A percentile compares a stretch with the other conserved stretches of the same genome.
Evolutionary conservation across 2,329 filamentous ascomycete species (phyloP).

Genomic region (Xylariaceae sp.): DNA sequence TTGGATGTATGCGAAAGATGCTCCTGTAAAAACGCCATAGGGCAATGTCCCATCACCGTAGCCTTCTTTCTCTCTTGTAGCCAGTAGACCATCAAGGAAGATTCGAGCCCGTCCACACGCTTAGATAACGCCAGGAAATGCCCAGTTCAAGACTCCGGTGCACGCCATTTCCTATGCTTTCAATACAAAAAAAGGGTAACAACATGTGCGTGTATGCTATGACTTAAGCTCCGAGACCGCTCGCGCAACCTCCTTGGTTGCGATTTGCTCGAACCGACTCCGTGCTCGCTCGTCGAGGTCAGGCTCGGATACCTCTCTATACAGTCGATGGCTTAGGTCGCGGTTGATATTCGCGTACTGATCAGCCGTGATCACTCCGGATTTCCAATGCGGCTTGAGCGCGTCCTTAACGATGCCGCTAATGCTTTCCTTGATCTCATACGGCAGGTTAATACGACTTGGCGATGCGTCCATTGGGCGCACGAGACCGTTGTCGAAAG

Average conservation of each 20-base stretch:
- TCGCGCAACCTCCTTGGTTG: constrained; percentile 70
- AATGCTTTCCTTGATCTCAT: constrained; percentile 81
- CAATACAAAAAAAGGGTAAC: constrained; percentile 10
- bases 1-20: too few relatives aligned
- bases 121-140: constrained; percentile 18
- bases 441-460: constrained; percentile 58
- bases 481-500: constrained; percentile 32
- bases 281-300: constrained; percentile 60
- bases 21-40: too few relatives aligned
- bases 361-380: constrained; percentile 74
- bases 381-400: constrained; percentile 76
- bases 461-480: constrained; percentile 64
- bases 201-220: too few relatives aligned
- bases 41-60: constrained; percentile 10
- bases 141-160: constrained; percentile 11
- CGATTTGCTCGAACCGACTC: constrained; percentile 69
- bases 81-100: constrained; percentile 4
- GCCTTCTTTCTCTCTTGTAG: constrained; percentile 16
- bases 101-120: constrained; percentile 6
- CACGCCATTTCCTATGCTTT: constrained; percentile 16
- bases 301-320: constrained; percentile 58
- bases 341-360: constrained; percentile 92
- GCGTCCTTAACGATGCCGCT: constrained; percentile 81
- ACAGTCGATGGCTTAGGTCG: constrained; percentile 80
- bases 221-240: constrained; percentile 56